Base-by-base conservation (phyloP, 345 rosid species). In the Carallia brachiata region DNA sequence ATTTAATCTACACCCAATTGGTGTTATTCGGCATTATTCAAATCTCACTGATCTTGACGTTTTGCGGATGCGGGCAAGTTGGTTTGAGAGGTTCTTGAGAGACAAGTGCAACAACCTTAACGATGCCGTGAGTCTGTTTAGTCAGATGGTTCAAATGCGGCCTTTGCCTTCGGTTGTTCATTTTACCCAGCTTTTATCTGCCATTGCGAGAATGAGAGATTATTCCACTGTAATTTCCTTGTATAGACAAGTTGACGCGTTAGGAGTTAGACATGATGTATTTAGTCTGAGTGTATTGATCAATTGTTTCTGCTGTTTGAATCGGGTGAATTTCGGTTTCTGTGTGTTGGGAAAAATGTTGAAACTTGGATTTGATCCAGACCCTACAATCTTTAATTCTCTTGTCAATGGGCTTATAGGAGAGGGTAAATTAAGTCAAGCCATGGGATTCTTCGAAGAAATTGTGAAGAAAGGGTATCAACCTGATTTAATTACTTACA, bases 251-350 rank as follows among this genome's bases (percentile, higher is more conserved):
- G 17, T 67, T 7, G 77, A 73, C 4, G 7, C 16, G 6, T 3
- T 28, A 6, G 77, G 77, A 23, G n/a, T 67, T 40, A 0, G 19
- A 8, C 61, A n/a, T 23, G 52, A 60, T 52, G 9, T 50, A 61
- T 61, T 58, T 13, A 67, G 54, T 28, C 23, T 67, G 5, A 66
- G 15, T 23, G 61, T 73, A 13, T 19, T 71, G 56, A 56, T 63
- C 52, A 63, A 71, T 32, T 55, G 67, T 39, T 67, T 66, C 32
- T 52, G 63, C 54, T 6, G 52, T 13, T 37, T 67, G n/a, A 10
- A 61, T 30, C 52, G 52, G 44, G 67, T 67, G 27, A 60, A 23
- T 61, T 67, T 61, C 3, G 68, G 75, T 59, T 74, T 64, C 44
- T 71, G 63, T 3, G 37, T 23, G 52, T 62, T 70, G 47, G 75